phyloP scores from a whole-genome alignment of 2,329 filamentous ascomycete species.

The Xylaria arbuscula region DNA sequence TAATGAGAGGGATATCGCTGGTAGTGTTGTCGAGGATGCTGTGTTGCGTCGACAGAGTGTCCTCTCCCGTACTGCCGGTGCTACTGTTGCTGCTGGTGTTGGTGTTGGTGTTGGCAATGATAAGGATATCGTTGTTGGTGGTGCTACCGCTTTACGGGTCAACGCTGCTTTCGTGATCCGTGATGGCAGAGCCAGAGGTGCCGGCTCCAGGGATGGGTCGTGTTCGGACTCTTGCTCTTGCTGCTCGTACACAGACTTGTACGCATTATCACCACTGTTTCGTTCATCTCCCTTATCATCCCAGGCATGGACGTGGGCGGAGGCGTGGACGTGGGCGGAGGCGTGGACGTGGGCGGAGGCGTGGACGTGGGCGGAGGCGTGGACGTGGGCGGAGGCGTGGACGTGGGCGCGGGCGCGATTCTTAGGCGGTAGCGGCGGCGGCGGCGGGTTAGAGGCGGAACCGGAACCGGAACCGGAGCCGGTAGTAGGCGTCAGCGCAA shows the following conservation, averaged over 20 bases:
- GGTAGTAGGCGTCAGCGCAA: neutral
- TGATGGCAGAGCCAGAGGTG: conserved; percentile 28
- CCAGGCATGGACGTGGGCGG: too few species aligned
- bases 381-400: neutral
- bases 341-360: neutral
- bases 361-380: neutral
- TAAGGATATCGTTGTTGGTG: too few species aligned
- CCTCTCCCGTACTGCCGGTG: neutral
- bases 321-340: neutral
- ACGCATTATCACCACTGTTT: neutral
- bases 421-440: conserved; percentile 11
- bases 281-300: neutral
- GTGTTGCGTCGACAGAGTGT: neutral
- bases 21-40: neutral
- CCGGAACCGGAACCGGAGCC: conserved; percentile 5
- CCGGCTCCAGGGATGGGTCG: conserved; percentile 31
- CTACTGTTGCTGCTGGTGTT: too few species aligned
- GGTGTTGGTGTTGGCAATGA: too few species aligned
- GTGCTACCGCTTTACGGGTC: too few species aligned
- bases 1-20: neutral
- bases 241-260: neutral
- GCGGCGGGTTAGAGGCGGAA: neutral
- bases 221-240: conserved; percentile 8
- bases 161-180: neutral
- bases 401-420: neutral